phyloP scores from a whole-genome alignment of 2,329 filamentous ascomycete species.

The Westerdykella sp. region DNA sequence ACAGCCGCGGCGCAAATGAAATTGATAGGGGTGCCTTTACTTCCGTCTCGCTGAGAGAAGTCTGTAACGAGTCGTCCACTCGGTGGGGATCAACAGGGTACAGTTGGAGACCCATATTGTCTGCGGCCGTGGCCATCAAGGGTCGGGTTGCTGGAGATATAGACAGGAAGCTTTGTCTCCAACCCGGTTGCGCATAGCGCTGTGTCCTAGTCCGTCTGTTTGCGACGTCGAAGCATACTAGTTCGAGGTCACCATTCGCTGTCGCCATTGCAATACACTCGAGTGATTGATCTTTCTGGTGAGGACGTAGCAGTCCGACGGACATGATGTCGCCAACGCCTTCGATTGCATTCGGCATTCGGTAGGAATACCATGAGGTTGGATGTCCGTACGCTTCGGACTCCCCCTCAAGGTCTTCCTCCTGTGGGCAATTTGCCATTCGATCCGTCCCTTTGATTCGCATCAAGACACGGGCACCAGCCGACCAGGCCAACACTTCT shows the following conservation, averaged over 20 bases:
- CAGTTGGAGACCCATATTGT: constrained; percentile 43
- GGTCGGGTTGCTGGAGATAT: constrained; percentile 38
- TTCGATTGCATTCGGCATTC: constrained; percentile 45
- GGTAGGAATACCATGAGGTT: constrained; percentile 48
- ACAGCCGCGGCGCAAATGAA: constrained; percentile 21
- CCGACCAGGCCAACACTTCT: constrained; percentile 56
- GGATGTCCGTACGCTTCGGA: constrained; percentile 30
- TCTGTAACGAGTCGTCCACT: constrained; percentile 21
- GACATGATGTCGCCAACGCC: constrained; percentile 55
- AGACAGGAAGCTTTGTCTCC: constrained; percentile 39
- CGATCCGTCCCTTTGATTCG: constrained; percentile 43
- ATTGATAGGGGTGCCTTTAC: constrained; percentile 7
- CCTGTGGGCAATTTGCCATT: constrained; percentile 15
- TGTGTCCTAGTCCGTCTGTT: constrained; percentile 10
- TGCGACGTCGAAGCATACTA: constrained; percentile 17
- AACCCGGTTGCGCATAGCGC: constrained; percentile 32
- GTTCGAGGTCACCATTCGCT: constrained; percentile 48
- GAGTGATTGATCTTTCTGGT: constrained; percentile 31
- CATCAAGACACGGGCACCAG: constrained; percentile 52
- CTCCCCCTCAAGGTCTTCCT: constrained; percentile 4
- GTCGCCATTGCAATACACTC: constrained; percentile 52
- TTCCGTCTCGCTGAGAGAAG: constrained; percentile 14
- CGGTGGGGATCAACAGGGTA: constrained; percentile 34
- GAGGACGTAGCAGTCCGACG: constrained; percentile 47
- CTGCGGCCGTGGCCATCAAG: constrained; percentile 48